phyloP scores from a whole-genome alignment of 2,329 filamentous ascomycete genomes.

The Penicillium sp. region DNA sequence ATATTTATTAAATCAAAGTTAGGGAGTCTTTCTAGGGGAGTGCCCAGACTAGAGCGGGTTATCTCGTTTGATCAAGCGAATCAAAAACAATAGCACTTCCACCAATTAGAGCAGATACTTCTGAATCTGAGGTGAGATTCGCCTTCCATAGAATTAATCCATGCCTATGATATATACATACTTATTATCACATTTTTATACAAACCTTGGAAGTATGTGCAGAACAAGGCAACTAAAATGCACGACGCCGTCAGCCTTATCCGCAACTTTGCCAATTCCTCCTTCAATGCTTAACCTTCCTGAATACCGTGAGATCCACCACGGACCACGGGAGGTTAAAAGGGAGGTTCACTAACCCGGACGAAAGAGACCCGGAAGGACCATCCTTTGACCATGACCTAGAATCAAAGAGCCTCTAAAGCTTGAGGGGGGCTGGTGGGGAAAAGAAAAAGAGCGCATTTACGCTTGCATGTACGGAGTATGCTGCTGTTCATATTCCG shows the following conservation, averaged over 20 bases:
- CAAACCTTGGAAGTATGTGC: background rate
- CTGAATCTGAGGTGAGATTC: slow-evolving; percentile 11
- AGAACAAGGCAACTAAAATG: background rate
- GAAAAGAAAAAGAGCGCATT: background rate
- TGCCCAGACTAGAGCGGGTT: background rate
- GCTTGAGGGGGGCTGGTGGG: slow-evolving; percentile 1
- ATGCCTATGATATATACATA: background rate
- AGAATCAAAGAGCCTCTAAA: slow-evolving; percentile 6
- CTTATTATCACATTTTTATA: background rate
- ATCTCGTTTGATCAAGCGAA: background rate
- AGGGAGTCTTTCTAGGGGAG: background rate
- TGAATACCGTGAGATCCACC: slow-evolving; percentile 1
- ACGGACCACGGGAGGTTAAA: background rate
- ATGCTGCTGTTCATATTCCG: too few species aligned
- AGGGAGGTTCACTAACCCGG: background rate
- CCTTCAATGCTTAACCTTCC: background rate
- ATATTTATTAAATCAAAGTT: background rate
- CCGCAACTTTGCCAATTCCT: background rate
- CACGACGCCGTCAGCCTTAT: background rate
- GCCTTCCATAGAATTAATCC: background rate
- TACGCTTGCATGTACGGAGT: background rate
- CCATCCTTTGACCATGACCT: background rate
- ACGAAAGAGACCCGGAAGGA: background rate
- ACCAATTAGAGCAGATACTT: background rate
- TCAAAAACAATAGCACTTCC: background rate